phyloP scores from a whole-genome alignment of 2,329 filamentous ascomycete species.

The Fusarium sororula region DNA sequence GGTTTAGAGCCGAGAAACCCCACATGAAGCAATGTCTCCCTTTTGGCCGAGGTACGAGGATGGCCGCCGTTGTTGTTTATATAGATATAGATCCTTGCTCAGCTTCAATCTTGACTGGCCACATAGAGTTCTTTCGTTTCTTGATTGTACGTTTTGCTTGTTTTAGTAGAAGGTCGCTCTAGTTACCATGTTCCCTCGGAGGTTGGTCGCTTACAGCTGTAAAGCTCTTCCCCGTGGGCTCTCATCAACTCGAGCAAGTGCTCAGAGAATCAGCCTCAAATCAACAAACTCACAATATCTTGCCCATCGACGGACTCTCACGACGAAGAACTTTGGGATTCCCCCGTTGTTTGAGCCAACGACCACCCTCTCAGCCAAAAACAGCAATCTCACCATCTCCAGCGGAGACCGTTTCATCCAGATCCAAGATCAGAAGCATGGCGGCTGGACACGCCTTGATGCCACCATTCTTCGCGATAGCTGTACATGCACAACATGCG shows the following conservation, averaged over 20 bases:
- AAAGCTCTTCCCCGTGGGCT: constrained; percentile 8
- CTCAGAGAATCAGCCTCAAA: neutral
- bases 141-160: neutral
- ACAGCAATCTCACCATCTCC: constrained; percentile 35
- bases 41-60: constrained; percentile 40
- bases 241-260: constrained; percentile 29
- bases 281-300: neutral
- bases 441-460: constrained; percentile 40
- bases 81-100: neutral
- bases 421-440: constrained; percentile 30
- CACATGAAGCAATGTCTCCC: constrained; percentile 36
- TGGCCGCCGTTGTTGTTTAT: neutral
- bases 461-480: constrained; percentile 59
- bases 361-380: constrained; percentile 1
- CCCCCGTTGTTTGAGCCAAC: constrained; percentile 26
- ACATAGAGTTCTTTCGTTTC: neutral
- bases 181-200: constrained; percentile 24
- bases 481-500: constrained; percentile 62
- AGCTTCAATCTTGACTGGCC: neutral
- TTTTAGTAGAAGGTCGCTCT: neutral
- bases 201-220: constrained; percentile 14
- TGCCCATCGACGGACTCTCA: neutral
- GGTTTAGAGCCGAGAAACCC: constrained; percentile 36
- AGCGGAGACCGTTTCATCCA: constrained; percentile 42
- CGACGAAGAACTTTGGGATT: constrained; percentile 8